These are phyloP conservation scores for Rutstroemia sp. DNA, from an alignment of 2,329 filamentous ascomycete genomes.

Conservation along the genomic window DNA sequence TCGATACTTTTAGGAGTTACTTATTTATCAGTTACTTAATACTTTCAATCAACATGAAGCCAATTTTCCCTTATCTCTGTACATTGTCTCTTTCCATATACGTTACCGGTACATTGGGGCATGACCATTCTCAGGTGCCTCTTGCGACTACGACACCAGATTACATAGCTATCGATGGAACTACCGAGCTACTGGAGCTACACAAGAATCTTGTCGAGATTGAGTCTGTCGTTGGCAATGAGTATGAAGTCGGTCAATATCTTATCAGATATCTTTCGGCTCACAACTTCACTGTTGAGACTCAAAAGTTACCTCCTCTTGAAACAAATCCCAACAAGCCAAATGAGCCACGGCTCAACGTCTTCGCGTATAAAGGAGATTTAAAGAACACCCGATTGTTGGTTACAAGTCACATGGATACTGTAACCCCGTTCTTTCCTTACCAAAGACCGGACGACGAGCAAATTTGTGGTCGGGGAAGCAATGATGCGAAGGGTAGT, in stretches of 20 bases:
- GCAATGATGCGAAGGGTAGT: constrained; percentile 60
- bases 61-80: not conserved
- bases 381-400: constrained; percentile 40
- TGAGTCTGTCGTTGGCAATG: constrained; percentile 1
- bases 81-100: not conserved
- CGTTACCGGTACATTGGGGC: not conserved
- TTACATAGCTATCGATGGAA: not conserved
- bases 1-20: not conserved
- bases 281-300: constrained; percentile 5
- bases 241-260: not conserved
- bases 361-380: constrained; percentile 49
- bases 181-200: not conserved
- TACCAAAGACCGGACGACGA: constrained; percentile 25
- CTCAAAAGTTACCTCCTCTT: not conserved
- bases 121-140: not conserved
- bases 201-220: not conserved
- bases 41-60: not conserved
- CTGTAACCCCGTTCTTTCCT: constrained; percentile 41
- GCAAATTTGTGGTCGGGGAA: constrained; percentile 62
- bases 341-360: constrained; percentile 37
- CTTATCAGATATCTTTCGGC: not conserved
- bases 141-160: not conserved
- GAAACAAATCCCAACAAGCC: not conserved
- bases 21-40: not conserved
- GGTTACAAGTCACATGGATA: constrained; percentile 57